Percentiles rank a stretch among this genome's conserved stretches.
phyloP scores from a whole-genome alignment of 2,329 filamentous ascomycete genomes.

The Arthrobotrys pseudoclavata region DNA sequence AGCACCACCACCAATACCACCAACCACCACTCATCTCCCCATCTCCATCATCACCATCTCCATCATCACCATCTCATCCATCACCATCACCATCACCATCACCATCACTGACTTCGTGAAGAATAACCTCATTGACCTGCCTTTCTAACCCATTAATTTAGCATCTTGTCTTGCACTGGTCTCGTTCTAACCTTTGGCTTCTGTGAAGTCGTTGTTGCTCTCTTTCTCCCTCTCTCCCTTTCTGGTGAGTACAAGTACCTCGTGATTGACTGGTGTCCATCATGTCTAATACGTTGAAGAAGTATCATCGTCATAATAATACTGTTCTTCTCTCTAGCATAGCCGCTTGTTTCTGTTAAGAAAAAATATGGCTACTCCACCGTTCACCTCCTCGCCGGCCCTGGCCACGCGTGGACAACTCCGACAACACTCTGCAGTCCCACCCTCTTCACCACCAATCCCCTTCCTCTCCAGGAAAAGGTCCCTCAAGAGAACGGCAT shows the following conservation, averaged over 20 bases:
- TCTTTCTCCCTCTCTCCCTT: not conserved
- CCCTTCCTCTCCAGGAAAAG: slow-evolving; percentile 36
- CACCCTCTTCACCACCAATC: slow-evolving; percentile 43
- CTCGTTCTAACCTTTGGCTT: slow-evolving; percentile 16
- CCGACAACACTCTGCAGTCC: slow-evolving; percentile 41
- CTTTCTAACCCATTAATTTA: not conserved
- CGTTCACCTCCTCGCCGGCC: slow-evolving; percentile 50
- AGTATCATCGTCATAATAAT: slow-evolving; percentile 8
- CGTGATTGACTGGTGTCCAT: slow-evolving; percentile 7
- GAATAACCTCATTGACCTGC: slow-evolving; percentile 9
- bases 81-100: not conserved
- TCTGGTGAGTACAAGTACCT: not conserved
- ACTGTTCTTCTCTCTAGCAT: slow-evolving; percentile 18
- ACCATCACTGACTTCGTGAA: not conserved
- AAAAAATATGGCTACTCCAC: slow-evolving; percentile 42
- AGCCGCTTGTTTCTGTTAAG: not conserved
- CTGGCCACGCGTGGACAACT: slow-evolving; percentile 25
- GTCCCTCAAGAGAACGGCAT: slow-evolving; percentile 50
- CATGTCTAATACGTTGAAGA: slow-evolving; percentile 33
- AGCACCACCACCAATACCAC: slow-evolving; percentile 7
- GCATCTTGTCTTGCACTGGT: not conserved
- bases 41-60: not conserved
- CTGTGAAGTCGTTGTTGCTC: slow-evolving; percentile 33
- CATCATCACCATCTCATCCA: not conserved
- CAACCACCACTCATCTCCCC: not conserved